Evolutionary conservation across 2,329 filamentous ascomycete species (phyloP).

Genomic region (Colletotrichum tanaceti): DNA sequence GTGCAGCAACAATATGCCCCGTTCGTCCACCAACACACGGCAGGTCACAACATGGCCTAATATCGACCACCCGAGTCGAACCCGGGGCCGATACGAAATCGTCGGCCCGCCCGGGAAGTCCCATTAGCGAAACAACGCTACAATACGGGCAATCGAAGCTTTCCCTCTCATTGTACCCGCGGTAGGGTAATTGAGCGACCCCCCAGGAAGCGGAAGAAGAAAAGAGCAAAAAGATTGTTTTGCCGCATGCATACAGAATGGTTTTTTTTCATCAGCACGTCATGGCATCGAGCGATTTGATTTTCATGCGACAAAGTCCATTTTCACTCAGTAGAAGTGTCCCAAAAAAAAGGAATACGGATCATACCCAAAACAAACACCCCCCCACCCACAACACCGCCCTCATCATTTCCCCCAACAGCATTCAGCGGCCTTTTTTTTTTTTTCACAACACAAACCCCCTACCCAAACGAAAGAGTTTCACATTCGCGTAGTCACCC

Average conservation of each 20-base stretch:
- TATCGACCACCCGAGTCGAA: constrained; percentile 18
- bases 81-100: neutral
- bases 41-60: constrained; percentile 46
- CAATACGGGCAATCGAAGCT: constrained; percentile 31
- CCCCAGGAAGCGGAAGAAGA: no score
- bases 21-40: constrained; percentile 57
- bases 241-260: constrained; percentile 49
- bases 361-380: constrained; percentile 51
- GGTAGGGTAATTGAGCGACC: constrained; percentile 30
- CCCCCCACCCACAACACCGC: constrained; percentile 26
- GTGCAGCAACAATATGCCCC: constrained; percentile 57
- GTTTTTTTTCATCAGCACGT: constrained; percentile 51
- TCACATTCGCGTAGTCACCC: constrained; percentile 38
- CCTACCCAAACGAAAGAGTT: constrained; percentile 37
- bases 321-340: constrained; percentile 51
- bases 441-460: constrained; percentile 42
- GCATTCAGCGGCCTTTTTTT: constrained; percentile 44
- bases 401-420: constrained; percentile 43
- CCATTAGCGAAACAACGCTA: constrained; percentile 33
- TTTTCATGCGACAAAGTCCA: constrained; percentile 48
- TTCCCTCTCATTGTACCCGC: constrained; percentile 27
- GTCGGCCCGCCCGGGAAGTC: constrained; percentile 24
- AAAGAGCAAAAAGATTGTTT: constrained; percentile 38
- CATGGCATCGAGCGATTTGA: constrained; percentile 60
- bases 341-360: constrained; percentile 56